Base-by-base conservation (phyloP, 495 filamentous ascomycete species). In the Daldinia concentrica region DNA sequence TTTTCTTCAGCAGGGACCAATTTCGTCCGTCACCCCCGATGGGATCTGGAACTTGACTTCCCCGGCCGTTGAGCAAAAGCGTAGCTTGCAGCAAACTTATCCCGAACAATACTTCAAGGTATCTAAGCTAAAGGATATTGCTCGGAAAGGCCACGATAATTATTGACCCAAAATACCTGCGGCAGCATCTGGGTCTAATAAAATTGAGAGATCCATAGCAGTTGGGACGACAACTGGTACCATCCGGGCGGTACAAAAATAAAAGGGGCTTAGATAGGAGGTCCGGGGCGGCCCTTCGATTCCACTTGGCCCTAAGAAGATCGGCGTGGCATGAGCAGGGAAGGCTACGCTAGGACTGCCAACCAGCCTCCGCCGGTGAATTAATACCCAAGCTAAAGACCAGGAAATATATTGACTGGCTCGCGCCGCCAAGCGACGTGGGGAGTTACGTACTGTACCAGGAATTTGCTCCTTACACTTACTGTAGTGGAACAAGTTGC, bases 1-100 rank as follows among this genome's bases (percentile, higher is more conserved):
- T 67, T 74, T 74, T 74, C 58, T 52, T 66, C 62, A 74, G 72
- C 72, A 74, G 68, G 72, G 72, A 64, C 72, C 72, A 71, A 71
- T 71, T 74, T 68, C 63, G 62, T 57, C 54, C 65, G 58, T 67
- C 64, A 64, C 62, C 58, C 56, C 62, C 54, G 54, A 70, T 67
- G 50, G 72, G 63, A 70, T 64, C 66, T 69, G 51, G 66, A 56
- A 65, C 65, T 66, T 58, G 71, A 66, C 65, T 41, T 69, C 54
- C 62, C 70, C 62, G 66, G 36, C 66, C 62, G 41, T 62, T 15
- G 30, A 24, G 37, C 45, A 60, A 48, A 48, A 48, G 19, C 43
- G 43, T 24, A 48, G 43, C 9, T 24, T 48, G 43, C 19, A 48
- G 43, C 43, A 24, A 24, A 48, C 17, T 22, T n/a, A 54, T 54